Evolutionary conservation across 768 basidiomycete species (phyloP), one percentile per base, ranked within the genome.

Genomic region (Vararia minispora): DNA sequence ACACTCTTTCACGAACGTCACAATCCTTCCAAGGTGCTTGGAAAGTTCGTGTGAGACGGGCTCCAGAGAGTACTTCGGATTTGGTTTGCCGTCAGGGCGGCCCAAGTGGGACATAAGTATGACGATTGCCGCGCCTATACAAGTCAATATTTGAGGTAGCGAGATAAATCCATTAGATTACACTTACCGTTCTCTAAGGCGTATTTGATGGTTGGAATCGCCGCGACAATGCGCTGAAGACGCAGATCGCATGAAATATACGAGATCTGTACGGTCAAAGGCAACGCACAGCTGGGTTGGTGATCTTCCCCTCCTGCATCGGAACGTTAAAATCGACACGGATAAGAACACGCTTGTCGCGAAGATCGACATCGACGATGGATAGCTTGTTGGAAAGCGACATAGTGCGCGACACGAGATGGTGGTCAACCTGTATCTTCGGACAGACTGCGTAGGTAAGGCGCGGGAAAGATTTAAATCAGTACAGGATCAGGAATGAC

Each of bases 71-170:
- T 87, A 94, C 55, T 97, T 97, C 35, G 69, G 68, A 54, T 79
- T 79, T 39, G 78, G 76, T 52, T 87, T 84, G 51, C 94, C 94
- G 61, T 98, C 90, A 8, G 94, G 94, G 47, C 94, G 87, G 17
- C 94, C 95, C 40, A 99, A 76, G 60, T 99, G 94, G 54, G 94
- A 97, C 91, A 97, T 95, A 55, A 98, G 76, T 49, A 88, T 74
- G 55, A 97, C 81, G 41, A 72, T 69, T 41, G 76, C 71, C 43
- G 92, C 89, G 40, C 76, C 87, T 90, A 32, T 11, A 16, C 14
- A n/a, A 20, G 49, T 20, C 39, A 35, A 39, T 36, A 41, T 11
- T 34, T 44, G 30, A 52, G 41, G 32, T 31, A 23, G 18, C 3
- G 25, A 42, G 10, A 47, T 35, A 16, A n/a, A 25, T 13, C n/a